Base-by-base conservation (phyloP, 805 yeast species). In the Geotrichum ghanense region DNA sequence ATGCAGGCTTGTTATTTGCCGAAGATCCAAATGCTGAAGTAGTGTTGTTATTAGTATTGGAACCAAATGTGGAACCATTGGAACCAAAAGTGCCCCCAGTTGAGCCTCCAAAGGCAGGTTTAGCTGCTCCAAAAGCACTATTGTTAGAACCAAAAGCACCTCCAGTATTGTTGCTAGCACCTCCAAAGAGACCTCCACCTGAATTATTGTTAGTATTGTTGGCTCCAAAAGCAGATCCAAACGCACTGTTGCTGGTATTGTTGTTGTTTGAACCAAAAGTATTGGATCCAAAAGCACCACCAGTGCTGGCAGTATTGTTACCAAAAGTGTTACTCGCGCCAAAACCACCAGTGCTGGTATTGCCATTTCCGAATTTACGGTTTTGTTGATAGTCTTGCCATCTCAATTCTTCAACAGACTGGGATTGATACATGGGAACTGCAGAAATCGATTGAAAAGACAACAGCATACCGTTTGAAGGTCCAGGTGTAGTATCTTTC, bases 391-490 rank as follows among this genome's bases (percentile, higher is more conserved):
- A 92, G 66, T 92, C 99, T 62, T 83, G 90, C 55, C 75, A 69
- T 60, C 99, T 76, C 63, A 92, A 74, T 61, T 92, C 98, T 63
- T 88, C 97, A 58, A 80, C 75, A 0, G 95, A 84, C 56, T 64
- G 84, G 55, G 79, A 79, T 55, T 74, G 74, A 61, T 90, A 92
- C 63, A 87, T 95, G 3, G 95, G 95, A 97, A 92, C 89, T 41
- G 85, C 75, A 9, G 84, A 70, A 51, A 92, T 82, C 55, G 78
- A 78, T 63, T 90, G 86, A 65, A 71, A 89, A 5, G 46, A 34
- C 35, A 31, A 12, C 19, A 31, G 40, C 42, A 37, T 43, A 44
- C 71, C 65, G 47, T 78, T 79, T 19, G 71, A 68, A 4, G 75
- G 74, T 25, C 78, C 74, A 10, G 79, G 69, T n/a, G 50, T 45